Evolutionary conservation across 2,329 filamentous ascomycete genomes (phyloP), one percentile per base, ranked within the genome.

Genomic region (Neonectria faginata): DNA sequence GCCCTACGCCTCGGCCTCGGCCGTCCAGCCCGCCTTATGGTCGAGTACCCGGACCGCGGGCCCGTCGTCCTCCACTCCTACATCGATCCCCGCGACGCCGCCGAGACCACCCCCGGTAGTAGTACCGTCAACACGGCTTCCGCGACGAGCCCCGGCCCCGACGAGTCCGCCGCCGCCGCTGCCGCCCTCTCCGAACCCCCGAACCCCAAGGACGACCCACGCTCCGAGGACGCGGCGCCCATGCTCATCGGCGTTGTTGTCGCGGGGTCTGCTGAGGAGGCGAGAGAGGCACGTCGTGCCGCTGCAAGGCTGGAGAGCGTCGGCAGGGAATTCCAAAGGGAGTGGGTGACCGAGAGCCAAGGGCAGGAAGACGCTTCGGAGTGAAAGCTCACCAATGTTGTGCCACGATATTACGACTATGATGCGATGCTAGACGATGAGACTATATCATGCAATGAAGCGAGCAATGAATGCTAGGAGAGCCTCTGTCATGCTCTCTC

Each of bases 191-290:
- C 68, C 61, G 67, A 69, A 10, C 33, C 47, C 22, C 42, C 64
- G n/a, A 51, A 50, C 48, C 36, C 27, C 31, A 57, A 47, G 22
- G 63, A 73, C 27, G 72, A 75, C 39, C 56, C 70, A 12, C 67
- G 62, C 52, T 69, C 70, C 9, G 76, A 77, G 20, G 76, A 81
- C 67, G 74, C 75, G 5, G 80, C 85, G 27, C 87, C 87, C 11
- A 78, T 86, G 74, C 80, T 90, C 12, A 78, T 89, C 29, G 81
- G 82, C 20, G 76, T 88, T 10, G 85, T 89, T 1, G 82, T 88
- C 4, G 86, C 86, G 1, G 79, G 80, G 5, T 79, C 79, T 3
- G 77, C 82, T 1, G 82, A 84, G 42, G 81, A 85, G 8, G 79
- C 81, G 10, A 75, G 76, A 29, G 85, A 88, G 62, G 87, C 86